Percentiles rank a stretch among this genome's conserved stretches.
Conservation (phyloP, 148 eudicot genomes). For the Diospyros lotus region DNA sequence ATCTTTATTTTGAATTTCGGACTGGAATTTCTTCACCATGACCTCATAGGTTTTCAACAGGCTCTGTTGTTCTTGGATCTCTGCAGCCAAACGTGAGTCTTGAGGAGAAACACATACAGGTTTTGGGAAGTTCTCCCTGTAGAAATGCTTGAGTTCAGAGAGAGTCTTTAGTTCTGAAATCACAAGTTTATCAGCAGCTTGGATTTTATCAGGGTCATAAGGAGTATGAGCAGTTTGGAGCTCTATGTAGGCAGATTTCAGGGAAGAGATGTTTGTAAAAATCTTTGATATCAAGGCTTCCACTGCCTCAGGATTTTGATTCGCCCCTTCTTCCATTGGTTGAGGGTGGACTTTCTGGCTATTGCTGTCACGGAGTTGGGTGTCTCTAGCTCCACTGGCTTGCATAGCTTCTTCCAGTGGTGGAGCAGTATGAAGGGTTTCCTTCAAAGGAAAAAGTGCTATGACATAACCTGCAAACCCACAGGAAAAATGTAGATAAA, state of each 20-base stretch:
- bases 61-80: constrained; percentile 97
- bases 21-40: constrained; percentile 96
- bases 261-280: constrained; percentile 71
- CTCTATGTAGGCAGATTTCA: constrained; percentile 83
- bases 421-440: constrained; percentile 21
- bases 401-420: constrained; percentile 70
- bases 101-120: constrained; percentile 79
- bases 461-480: constrained; percentile 26
- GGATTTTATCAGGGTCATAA: constrained; percentile 93
- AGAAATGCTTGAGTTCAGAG: constrained; percentile 88
- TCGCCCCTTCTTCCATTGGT: constrained; percentile 86
- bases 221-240: constrained; percentile 98
- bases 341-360: constrained; percentile 98
- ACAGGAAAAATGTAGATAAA: not conserved
- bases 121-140: constrained; percentile 83
- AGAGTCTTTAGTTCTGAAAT: constrained; percentile 83
- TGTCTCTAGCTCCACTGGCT: constrained; percentile 74
- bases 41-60: constrained; percentile 89
- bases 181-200: constrained; percentile 89
- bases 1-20: constrained; percentile 93
- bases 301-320: constrained; percentile 77
- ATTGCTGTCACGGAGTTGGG: constrained; percentile 83
- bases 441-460: constrained; percentile 19
- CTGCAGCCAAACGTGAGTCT: constrained; percentile 94
- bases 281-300: constrained; percentile 71